Evolutionary conservation across 345 rosid species (phyloP).

Genomic region (Citrus glauca): DNA sequence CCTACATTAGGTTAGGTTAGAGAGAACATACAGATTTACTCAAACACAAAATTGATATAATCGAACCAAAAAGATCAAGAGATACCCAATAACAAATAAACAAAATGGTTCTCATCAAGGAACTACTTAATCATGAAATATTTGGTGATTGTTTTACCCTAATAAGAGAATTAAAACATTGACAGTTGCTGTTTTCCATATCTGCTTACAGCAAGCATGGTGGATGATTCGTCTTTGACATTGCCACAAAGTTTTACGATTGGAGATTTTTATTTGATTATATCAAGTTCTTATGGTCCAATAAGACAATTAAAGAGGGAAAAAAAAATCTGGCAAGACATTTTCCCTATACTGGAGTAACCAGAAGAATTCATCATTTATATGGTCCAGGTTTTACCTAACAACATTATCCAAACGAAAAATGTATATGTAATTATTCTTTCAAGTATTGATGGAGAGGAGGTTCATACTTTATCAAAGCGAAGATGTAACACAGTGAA

Average conservation of each 20-base stretch:
- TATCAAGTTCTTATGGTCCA: background rate
- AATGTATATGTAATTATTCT: background rate
- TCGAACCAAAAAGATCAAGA: background rate
- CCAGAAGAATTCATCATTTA: background rate
- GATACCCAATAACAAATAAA: background rate
- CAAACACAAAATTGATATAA: background rate
- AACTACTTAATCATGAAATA: background rate
- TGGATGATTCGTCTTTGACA: background rate
- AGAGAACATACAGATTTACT: background rate
- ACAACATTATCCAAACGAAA: slow-evolving; percentile 3
- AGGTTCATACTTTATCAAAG: slow-evolving; percentile 73
- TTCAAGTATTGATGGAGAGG: background rate
- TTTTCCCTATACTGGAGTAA: background rate
- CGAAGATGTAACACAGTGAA: slow-evolving; percentile 91
- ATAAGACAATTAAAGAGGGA: background rate
- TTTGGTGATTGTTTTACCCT: slow-evolving; percentile 1
- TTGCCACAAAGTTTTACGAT: background rate
- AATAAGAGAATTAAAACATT: background rate
- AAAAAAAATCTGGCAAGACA: background rate
- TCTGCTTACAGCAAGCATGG: background rate
- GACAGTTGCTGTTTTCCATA: background rate
- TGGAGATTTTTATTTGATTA: background rate
- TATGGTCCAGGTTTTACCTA: background rate
- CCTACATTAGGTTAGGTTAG: slow-evolving; percentile 43
- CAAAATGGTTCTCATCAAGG: background rate